Evolutionary conservation across 2,329 filamentous ascomycete species (phyloP).

Genomic region (Fusarium irregulare): DNA sequence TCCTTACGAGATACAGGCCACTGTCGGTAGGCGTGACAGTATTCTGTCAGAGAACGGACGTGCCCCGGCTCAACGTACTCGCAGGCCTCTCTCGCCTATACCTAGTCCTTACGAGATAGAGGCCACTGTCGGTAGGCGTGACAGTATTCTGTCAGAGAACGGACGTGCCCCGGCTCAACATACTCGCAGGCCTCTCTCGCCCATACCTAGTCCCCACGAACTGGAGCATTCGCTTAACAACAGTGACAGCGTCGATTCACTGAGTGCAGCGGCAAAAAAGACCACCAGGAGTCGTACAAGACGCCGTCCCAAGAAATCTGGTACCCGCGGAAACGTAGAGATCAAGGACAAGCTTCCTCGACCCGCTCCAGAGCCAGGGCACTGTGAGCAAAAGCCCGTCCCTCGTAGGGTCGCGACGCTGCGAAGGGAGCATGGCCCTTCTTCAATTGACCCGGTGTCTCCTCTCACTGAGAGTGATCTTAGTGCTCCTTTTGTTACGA

Average conservation of each 20-base stretch:
- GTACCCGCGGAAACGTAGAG: neutral
- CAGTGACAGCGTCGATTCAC: neutral
- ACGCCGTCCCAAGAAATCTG: neutral
- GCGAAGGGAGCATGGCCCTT: neutral
- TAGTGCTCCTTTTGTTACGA: neutral
- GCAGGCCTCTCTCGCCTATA: neutral
- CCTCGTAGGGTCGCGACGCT: neutral
- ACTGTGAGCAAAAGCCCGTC: neutral
- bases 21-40: neutral
- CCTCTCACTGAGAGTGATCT: slow-evolving; percentile 17
- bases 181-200: neutral
- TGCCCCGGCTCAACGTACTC: neutral
- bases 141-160: neutral
- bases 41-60: neutral
- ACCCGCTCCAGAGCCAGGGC: neutral
- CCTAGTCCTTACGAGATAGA: neutral
- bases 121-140: neutral
- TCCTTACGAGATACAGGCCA: neutral
- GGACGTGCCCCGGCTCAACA: neutral
- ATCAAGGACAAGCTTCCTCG: slow-evolving; percentile 4
- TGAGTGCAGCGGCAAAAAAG: neutral
- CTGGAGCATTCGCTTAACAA: neutral
- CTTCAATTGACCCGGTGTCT: slow-evolving; percentile 8
- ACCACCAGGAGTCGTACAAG: neutral
- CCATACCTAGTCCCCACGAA: neutral